Evolutionary conservation across 2,329 filamentous ascomycete species (phyloP).

Genomic region (Trichoderma brevicompactum): DNA sequence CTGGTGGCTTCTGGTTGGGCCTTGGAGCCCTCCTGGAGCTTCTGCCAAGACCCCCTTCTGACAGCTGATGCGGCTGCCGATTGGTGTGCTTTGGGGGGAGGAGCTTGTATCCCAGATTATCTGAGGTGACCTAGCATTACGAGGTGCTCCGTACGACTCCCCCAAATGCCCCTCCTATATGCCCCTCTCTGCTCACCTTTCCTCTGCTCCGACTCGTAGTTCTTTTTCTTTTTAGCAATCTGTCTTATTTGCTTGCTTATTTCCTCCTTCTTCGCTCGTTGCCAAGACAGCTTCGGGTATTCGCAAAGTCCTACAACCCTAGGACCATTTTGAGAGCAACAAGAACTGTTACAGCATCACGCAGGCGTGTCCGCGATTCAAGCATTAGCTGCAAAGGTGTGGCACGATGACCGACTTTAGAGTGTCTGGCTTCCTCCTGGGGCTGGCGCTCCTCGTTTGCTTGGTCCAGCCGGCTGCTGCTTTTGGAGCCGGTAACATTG

Average conservation of each 20-base stretch:
- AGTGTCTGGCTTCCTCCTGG: constrained; percentile 56
- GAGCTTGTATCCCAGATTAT: not conserved
- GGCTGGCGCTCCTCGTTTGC: constrained; percentile 64
- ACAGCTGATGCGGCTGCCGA: constrained; percentile 24
- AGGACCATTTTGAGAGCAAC: not conserved
- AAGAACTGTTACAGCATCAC: not conserved
- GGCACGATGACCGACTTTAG: constrained; percentile 54
- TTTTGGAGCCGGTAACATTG: constrained; percentile 90
- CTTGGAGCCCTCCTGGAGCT: constrained; percentile 1
- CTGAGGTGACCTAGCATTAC: not conserved
- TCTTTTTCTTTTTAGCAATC: not conserved
- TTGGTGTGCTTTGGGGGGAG: not conserved
- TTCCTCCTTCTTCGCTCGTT: not conserved
- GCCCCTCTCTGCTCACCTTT: constrained; percentile 20
- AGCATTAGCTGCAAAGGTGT: not conserved
- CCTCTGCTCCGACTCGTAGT: not conserved
- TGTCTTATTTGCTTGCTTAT: not conserved
- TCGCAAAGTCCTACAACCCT: not conserved
- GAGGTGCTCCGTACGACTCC: not conserved
- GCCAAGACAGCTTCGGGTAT: not conserved
- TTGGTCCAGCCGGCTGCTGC: constrained; percentile 72
- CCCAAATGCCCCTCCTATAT: constrained; percentile 19
- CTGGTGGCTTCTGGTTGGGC: constrained; percentile 7
- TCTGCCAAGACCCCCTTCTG: constrained; percentile 16
- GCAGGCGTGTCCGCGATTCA: not conserved